Base-by-base conservation (phyloP, 768 basidiomycete genomes). In the Panaeolus papilionaceus region DNA sequence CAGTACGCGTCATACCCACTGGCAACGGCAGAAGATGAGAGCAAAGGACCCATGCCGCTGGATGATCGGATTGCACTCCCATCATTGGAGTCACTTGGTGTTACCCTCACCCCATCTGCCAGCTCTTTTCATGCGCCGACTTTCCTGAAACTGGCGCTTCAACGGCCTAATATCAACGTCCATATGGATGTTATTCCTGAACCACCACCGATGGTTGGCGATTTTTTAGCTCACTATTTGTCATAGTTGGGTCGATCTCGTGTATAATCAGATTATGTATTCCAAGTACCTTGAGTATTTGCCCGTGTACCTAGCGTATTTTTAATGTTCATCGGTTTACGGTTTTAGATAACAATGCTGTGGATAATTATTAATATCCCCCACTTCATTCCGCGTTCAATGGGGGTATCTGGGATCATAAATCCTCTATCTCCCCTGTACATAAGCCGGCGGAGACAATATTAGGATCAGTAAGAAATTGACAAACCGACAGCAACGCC, bases 111-210 rank as follows among this genome's bases (percentile, higher is more conserved):
- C 11, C 6, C 54, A 14, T 58, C 54, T 12, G 54, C 54, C 16
- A 58, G 54, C 7, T 58, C 54, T 4, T 58, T 58, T n/a, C 54
- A 58, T 18, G 54, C 64, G 14, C 42, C 38, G 16, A 39, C 18
- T 11, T 38, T 68, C 38, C 58, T 65, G 14, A 54, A 61, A 47
- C 65, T 68, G 37, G 51, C 33, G 38, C 37, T n/a, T 4, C 26
- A 51, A 16, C 49, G 68, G 26, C 40, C 68, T 3, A 18, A 38
- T 28, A 64, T 68, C 28, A 37, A 66, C 8, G 40, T 68, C 16
- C 45, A 45, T 9, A 38, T 68, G 14, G 37, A 62, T 4, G 44
- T 68, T 28, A 38, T 62, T 20, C 23, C 54, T 9, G 64, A 68
- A 5, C 64, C 64, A 28, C 54, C 54, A 4, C 54, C 54, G 16